Evolutionary conservation across 768 basidiomycete species (phyloP).

Genomic region (Rickenella mellea): DNA sequence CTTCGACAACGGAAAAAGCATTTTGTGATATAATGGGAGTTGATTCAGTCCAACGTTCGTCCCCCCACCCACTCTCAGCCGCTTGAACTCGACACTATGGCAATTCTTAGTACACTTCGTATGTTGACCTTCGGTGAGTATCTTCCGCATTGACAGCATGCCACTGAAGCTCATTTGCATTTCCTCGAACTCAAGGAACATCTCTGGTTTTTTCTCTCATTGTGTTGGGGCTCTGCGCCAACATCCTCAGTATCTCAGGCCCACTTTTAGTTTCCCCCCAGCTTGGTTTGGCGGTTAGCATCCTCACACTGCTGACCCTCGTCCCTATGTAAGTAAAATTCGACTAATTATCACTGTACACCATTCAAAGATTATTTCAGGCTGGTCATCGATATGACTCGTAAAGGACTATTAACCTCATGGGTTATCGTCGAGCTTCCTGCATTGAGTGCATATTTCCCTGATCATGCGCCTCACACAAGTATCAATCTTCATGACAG

Average conservation of each 20-base stretch:
- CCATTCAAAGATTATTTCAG: constrained; percentile 5
- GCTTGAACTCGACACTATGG: too few species aligned
- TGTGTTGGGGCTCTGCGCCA: not conserved
- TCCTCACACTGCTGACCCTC: not conserved
- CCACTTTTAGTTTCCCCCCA: not conserved
- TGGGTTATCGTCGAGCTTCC: constrained; percentile 19
- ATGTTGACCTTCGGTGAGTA: too few species aligned
- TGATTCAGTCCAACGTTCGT: too few species aligned
- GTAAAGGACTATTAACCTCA: constrained; percentile 19
- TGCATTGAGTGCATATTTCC: constrained; percentile 13
- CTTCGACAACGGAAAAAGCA: too few species aligned
- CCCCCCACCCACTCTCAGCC: too few species aligned
- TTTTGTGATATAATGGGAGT: too few species aligned
- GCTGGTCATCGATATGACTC: constrained; percentile 15
- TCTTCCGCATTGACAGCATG: too few species aligned
- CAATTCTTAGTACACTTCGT: too few species aligned
- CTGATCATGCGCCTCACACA: not conserved
- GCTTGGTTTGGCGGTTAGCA: not conserved
- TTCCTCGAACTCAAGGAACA: too few species aligned
- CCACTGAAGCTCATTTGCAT: too few species aligned
- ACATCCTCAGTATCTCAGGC: not conserved
- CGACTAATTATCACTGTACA: too few species aligned
- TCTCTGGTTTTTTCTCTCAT: too few species aligned
- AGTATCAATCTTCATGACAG: constrained; percentile 1
- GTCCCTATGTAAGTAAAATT: not conserved